Evolutionary conservation across 192 early-diverging fungal genomes (phyloP).

Genomic region (Geosiphon pyriformis): DNA sequence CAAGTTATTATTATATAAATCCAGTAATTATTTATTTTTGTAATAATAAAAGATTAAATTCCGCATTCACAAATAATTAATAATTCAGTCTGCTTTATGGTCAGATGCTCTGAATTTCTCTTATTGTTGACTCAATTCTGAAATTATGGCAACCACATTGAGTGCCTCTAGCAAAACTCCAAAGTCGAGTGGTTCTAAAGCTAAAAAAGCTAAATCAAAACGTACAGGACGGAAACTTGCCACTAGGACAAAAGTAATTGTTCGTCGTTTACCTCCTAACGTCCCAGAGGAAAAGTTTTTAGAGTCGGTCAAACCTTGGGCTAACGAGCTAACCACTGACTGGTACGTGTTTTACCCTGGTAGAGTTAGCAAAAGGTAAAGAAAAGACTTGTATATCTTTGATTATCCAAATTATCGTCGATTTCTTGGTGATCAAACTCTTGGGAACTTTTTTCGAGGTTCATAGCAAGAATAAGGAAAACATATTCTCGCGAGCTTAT

Average conservation of each 20-base stretch:
- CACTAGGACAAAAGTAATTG: constrained; percentile 63
- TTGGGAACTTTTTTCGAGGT: background rate
- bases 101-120: no score
- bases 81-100: no score
- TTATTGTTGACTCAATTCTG: no score
- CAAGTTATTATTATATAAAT: no score
- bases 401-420: no score
- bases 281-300: constrained; percentile 67
- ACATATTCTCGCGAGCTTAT: constrained; percentile 67
- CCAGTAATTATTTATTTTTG: no score
- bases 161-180: background rate
- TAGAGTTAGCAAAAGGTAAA: constrained; percentile 70
- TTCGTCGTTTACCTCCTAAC: constrained; percentile 71
- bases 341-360: constrained; percentile 57
- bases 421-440: background rate
- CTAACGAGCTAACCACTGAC: constrained; percentile 40
- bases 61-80: no score
- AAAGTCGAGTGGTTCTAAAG: background rate
- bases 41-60: no score
- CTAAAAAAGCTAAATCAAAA: constrained; percentile 24
- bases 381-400: background rate
- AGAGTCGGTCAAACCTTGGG: constrained; percentile 54
- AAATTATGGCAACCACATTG: background rate
- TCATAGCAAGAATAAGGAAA: constrained; percentile 67
- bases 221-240: constrained; percentile 29